phyloP scores from a whole-genome alignment of 768 basidiomycete genomes.

The Collybia sp. region DNA sequence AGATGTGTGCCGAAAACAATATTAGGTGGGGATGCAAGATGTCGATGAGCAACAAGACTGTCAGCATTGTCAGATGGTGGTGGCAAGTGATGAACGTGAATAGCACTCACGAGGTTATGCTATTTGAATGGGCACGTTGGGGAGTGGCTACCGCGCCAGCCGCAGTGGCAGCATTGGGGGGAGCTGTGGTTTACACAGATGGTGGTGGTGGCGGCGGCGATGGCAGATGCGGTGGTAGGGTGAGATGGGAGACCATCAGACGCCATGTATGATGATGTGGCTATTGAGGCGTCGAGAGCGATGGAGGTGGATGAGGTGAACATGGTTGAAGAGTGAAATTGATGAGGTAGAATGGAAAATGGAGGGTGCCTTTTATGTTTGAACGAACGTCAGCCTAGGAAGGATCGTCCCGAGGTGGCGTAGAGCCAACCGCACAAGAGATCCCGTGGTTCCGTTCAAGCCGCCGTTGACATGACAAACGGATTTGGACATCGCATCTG shows the following conservation, averaged over 20 bases:
- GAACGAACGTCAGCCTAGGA: constrained; percentile 21
- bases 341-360: constrained; percentile 13
- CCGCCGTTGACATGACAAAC: constrained; percentile 32
- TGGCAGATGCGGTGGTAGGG: background rate
- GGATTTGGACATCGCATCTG: constrained; percentile 9
- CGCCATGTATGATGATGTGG: constrained; percentile 11
- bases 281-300: constrained; percentile 9
- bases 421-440: constrained; percentile 18
- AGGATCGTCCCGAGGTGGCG: constrained; percentile 23
- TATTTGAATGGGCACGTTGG: constrained; percentile 65
- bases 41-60: constrained; percentile 10
- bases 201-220: constrained; percentile 8
- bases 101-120: constrained; percentile 12
- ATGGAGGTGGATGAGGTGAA: constrained; percentile 10
- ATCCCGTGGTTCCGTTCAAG: constrained; percentile 33
- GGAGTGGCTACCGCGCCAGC: constrained; percentile 57
- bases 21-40: constrained; percentile 7
- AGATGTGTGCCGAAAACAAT: constrained; percentile 13
- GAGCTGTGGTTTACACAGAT: constrained; percentile 44
- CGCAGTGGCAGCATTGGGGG: constrained; percentile 80
- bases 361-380: constrained; percentile 27
- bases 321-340: constrained; percentile 19
- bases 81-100: constrained; percentile 2
- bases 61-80: constrained; percentile 14
- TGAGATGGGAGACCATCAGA: constrained; percentile 8